Evolutionary conservation across 805 yeast species (phyloP).

Genomic region (Pichia phayaonensis): DNA sequence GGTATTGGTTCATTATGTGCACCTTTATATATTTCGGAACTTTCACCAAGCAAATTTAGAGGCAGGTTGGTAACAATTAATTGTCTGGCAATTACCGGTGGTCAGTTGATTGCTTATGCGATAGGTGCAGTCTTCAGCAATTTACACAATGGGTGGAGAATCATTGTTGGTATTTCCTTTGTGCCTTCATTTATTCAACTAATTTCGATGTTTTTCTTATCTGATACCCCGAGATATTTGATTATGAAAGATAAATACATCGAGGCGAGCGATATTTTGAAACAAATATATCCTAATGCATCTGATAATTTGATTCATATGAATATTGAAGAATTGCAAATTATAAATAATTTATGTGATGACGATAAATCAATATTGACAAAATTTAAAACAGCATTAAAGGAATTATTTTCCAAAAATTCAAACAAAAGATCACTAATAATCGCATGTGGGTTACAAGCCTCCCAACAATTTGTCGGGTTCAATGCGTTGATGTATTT

Average conservation of each 20-base stretch:
- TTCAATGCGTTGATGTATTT: constrained; percentile 53
- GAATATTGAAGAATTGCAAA: constrained; percentile 37
- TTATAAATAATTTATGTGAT: constrained; percentile 25
- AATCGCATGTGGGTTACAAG: constrained; percentile 51
- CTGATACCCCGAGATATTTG: constrained; percentile 49
- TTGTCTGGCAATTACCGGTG: constrained; percentile 49
- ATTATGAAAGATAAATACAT: constrained; percentile 36
- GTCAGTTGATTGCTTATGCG: constrained; percentile 46
- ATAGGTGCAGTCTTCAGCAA: constrained; percentile 42
- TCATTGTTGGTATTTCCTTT: constrained; percentile 43
- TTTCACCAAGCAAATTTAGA: constrained; percentile 45
- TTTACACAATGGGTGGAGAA: constrained; percentile 43
- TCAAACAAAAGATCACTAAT: constrained; percentile 46
- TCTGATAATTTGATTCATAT: constrained; percentile 31
- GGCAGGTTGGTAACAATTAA: constrained; percentile 47
- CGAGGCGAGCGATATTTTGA: constrained; percentile 34
- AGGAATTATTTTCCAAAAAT: constrained; percentile 33
- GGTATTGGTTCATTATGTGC: constrained; percentile 49
- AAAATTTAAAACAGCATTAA: constrained; percentile 31
- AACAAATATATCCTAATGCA: constrained; percentile 31
- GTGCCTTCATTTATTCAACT: constrained; percentile 44
- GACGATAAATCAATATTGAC: constrained; percentile 11
- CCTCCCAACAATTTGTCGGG: constrained; percentile 50
- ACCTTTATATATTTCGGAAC: constrained; percentile 46
- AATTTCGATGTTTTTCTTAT: constrained; percentile 38